Evolutionary conservation across 805 yeast genomes (phyloP).

Genomic region (Zygotorulaspora chibaensis): DNA sequence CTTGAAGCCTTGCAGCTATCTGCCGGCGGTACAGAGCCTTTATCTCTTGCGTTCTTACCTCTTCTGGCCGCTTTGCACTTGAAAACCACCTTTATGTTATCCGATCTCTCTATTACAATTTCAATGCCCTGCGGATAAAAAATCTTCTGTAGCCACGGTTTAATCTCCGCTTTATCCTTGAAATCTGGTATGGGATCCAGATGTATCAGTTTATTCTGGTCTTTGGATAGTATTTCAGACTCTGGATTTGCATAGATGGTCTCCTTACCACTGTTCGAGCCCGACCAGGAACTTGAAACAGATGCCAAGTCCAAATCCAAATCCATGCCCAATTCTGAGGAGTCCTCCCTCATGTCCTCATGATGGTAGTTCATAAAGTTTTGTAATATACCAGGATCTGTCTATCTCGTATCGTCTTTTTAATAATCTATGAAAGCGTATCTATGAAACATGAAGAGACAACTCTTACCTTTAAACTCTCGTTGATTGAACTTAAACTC

Average conservation of each 20-base stretch:
- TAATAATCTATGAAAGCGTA: neutral
- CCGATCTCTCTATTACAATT: slow-evolving; percentile 60
- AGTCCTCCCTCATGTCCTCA: neutral
- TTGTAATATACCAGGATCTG: neutral
- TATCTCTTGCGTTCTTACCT: slow-evolving; percentile 21
- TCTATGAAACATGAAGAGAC: neutral
- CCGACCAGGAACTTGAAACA: neutral
- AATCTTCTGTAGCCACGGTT: slow-evolving; percentile 57
- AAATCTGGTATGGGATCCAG: slow-evolving; percentile 39
- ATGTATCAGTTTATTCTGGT: slow-evolving; percentile 35
- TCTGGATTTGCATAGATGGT: neutral
- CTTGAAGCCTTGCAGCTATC: slow-evolving; percentile 1
- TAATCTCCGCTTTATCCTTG: slow-evolving; percentile 46
- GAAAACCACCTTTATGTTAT: slow-evolving; percentile 55
- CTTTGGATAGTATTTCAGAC: slow-evolving; percentile 17
- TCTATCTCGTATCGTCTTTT: neutral
- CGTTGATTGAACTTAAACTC: neutral
- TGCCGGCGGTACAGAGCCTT: slow-evolving; percentile 11
- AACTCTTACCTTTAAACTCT: neutral
- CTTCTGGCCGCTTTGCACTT: slow-evolving; percentile 48
- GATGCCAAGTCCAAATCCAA: no score
- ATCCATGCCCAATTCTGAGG: neutral
- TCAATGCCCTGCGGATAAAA: slow-evolving; percentile 47
- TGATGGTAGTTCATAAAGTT: neutral
- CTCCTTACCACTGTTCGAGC: neutral